Conservation (phyloP, 176 grass and related monocot genomes). For the Zea mays region DNA sequence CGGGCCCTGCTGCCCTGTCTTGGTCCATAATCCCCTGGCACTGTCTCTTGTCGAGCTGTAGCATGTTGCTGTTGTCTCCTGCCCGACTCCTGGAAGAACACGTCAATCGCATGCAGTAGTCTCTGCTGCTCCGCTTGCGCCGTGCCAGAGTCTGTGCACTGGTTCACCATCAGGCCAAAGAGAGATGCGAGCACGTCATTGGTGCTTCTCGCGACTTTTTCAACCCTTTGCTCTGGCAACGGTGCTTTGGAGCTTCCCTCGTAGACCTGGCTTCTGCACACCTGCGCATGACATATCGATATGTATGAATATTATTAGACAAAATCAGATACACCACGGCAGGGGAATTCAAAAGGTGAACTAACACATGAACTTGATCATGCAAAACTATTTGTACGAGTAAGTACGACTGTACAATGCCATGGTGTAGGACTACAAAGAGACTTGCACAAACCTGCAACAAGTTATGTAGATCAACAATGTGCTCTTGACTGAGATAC, state of each 20-base stretch:
- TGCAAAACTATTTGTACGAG: background rate
- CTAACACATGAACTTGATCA: background rate
- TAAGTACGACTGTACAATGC: background rate
- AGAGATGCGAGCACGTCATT: conserved; percentile 53
- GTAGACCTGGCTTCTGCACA: conserved; percentile 58
- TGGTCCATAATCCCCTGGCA: background rate
- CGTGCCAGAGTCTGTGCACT: conserved; percentile 17
- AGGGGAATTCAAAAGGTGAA: background rate
- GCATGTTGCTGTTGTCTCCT: conserved; percentile 15
- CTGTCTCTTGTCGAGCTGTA: background rate
- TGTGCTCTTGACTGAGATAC: conserved; percentile 74
- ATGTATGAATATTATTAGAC: background rate
- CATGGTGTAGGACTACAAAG: conserved; percentile 13
- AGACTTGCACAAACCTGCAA: conserved; percentile 66
- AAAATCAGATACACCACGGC: conserved; percentile 13
- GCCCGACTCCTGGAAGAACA: conserved; percentile 69
- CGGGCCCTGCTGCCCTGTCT: background rate
- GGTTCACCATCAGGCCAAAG: conserved; percentile 53
- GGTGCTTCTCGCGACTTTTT: background rate
- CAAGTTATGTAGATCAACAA: conserved; percentile 70
- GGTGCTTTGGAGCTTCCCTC: conserved; percentile 48
- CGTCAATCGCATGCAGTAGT: conserved; percentile 65
- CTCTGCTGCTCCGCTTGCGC: conserved; percentile 49
- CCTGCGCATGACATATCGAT: background rate
- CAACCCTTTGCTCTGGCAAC: conserved; percentile 31